Percentiles rank a stretch among this genome's conserved stretches.
Conservation (phyloP, 2,329 filamentous ascomycete genomes). For the Parascedosporium putredinis region DNA sequence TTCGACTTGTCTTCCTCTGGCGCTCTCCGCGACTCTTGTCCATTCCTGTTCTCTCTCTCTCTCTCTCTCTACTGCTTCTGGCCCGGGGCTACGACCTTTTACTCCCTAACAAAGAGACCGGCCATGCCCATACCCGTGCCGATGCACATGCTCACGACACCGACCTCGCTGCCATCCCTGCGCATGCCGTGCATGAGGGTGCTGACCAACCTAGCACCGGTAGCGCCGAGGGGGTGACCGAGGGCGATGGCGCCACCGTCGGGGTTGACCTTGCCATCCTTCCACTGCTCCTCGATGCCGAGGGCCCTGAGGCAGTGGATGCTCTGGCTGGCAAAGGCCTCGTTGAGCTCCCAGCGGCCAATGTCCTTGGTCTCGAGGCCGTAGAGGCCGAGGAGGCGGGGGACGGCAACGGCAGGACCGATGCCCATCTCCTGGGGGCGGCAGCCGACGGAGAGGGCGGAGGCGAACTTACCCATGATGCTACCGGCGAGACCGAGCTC, state of each 20-base stretch:
- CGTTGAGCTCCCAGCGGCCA: conserved; percentile 87
- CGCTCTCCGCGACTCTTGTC: background rate
- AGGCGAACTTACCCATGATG: conserved; percentile 78
- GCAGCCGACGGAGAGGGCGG: conserved; percentile 65
- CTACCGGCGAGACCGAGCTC: conserved; percentile 56
- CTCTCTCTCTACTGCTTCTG: background rate
- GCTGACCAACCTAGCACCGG: conserved; percentile 69
- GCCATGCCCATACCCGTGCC: conserved; percentile 75
- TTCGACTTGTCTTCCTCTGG: background rate
- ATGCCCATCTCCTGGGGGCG: conserved; percentile 90
- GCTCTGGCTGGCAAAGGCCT: conserved; percentile 60
- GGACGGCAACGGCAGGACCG: conserved; percentile 77
- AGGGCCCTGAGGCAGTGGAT: conserved; percentile 63
- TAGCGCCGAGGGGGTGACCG: conserved; percentile 84
- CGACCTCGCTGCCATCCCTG: conserved; percentile 62
- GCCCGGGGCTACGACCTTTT: conserved; percentile 12
- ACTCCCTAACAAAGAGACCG: conserved; percentile 55
- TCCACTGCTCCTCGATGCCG: conserved; percentile 51
- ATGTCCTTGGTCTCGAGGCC: conserved; percentile 61
- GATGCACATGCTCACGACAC: conserved; percentile 86
- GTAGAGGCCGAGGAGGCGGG: conserved; percentile 61
- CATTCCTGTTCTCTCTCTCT: background rate
- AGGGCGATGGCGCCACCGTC: conserved; percentile 92
- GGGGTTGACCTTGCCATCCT: conserved; percentile 68
- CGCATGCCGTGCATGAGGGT: conserved; percentile 58